Percentiles rank a stretch among this genome's conserved stretches.
These are phyloP conservation scores for Neonectria ditissima DNA, from an alignment of 2,329 filamentous ascomycete genomes.

Conservation along the genomic window DNA sequence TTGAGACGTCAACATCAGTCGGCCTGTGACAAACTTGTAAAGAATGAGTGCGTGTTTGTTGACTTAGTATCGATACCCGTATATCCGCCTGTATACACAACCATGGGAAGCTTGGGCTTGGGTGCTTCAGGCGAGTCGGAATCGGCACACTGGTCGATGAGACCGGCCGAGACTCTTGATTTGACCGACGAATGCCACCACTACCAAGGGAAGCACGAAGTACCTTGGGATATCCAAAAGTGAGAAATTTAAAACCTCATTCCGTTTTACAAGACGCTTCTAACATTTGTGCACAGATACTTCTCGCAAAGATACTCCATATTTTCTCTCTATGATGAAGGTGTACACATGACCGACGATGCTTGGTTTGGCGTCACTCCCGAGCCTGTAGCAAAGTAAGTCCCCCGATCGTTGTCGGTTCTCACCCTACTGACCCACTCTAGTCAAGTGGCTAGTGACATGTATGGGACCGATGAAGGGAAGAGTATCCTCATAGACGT, in stretches of 20 bases:
- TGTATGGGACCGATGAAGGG: constrained; percentile 65
- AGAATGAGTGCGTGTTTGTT: neutral
- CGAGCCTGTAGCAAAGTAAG: constrained; percentile 86
- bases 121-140: constrained; percentile 27
- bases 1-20: constrained; percentile 4
- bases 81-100: neutral
- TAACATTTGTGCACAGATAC: constrained; percentile 69
- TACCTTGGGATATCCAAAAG: constrained; percentile 89
- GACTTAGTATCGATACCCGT: neutral
- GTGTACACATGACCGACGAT: constrained; percentile 90
- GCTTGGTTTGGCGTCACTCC: constrained; percentile 98
- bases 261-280: neutral
- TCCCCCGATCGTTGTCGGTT: constrained; percentile 26
- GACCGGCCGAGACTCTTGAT: constrained; percentile 59
- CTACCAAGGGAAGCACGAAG: constrained; percentile 76
- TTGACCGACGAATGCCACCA: constrained; percentile 77
- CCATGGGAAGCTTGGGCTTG: constrained; percentile 30
- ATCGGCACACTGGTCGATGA: constrained; percentile 48
- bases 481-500: constrained; percentile 83
- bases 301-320: constrained; percentile 90
- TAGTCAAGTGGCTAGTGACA: constrained; percentile 80
- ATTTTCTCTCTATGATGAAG: constrained; percentile 88
- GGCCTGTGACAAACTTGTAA: neutral
- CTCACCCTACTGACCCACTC: constrained; percentile 11
- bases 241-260: constrained; percentile 54